phyloP scores from a whole-genome alignment of 495 filamentous ascomycete species.

The Neurospora hispaniola region DNA sequence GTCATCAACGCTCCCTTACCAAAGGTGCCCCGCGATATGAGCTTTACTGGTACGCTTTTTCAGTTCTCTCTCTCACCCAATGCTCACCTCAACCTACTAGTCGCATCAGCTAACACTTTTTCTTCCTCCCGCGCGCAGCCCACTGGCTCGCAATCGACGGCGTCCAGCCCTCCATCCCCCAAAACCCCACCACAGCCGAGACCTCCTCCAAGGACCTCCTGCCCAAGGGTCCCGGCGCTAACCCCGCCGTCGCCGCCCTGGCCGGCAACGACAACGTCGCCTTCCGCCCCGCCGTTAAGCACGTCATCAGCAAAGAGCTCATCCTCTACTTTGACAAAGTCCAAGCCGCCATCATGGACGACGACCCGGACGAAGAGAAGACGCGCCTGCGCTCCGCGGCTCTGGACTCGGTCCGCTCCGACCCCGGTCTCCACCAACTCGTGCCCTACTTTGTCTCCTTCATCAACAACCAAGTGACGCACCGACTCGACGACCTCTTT shows the following conservation, averaged over 20 bases:
- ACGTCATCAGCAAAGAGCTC: slow-evolving; percentile 87
- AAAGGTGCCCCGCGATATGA: slow-evolving; percentile 87
- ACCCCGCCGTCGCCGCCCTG: slow-evolving; percentile 69
- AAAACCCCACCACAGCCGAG: slow-evolving; percentile 84
- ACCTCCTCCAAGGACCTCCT: slow-evolving; percentile 68
- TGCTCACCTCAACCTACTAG: not conserved
- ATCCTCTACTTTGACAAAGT: slow-evolving; percentile 97
- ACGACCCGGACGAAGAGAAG: slow-evolving; percentile 61
- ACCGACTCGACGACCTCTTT: slow-evolving; percentile 77
- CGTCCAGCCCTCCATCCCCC: slow-evolving; percentile 87
- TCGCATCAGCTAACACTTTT: slow-evolving; percentile 7
- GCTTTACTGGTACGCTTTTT: slow-evolving; percentile 65
- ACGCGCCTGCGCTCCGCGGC: slow-evolving; percentile 66
- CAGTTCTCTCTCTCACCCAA: not conserved
- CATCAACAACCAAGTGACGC: slow-evolving; percentile 87
- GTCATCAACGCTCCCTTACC: slow-evolving; percentile 92
- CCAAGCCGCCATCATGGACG: slow-evolving; percentile 73
- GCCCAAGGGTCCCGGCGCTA: slow-evolving; percentile 79
- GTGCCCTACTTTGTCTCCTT: slow-evolving; percentile 94
- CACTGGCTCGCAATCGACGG: slow-evolving; percentile 97
- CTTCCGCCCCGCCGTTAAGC: slow-evolving; percentile 85
- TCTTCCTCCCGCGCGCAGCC: slow-evolving; percentile 34
- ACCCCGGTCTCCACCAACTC: slow-evolving; percentile 88
- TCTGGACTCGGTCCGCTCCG: slow-evolving; percentile 66
- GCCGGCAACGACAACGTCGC: slow-evolving; percentile 71